These are phyloP conservation scores for Ganoderma meredithae DNA, from an alignment of 1,284 basidiomycete species.

Conservation along the genomic window DNA sequence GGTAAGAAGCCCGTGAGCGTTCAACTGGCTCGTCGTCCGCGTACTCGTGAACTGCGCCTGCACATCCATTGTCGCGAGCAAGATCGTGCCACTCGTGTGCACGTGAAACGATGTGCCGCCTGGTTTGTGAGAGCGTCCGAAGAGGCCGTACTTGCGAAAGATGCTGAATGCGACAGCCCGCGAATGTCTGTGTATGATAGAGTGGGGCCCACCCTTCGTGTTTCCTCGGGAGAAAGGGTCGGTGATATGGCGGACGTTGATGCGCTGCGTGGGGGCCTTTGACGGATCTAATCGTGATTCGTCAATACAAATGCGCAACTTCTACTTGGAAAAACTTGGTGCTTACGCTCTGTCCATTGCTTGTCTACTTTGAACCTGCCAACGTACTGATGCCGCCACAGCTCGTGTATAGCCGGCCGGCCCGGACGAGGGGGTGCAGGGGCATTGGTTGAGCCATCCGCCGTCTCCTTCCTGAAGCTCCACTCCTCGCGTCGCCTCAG, in stretches of 20 bases:
- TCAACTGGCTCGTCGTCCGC: constrained; percentile 73
- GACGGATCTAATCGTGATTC: constrained; percentile 52
- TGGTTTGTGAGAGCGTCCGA: constrained; percentile 34
- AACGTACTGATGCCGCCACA: constrained; percentile 72
- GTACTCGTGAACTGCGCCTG: constrained; percentile 82
- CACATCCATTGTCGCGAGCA: constrained; percentile 74
- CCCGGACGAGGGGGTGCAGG: constrained; percentile 26
- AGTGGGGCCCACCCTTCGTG: constrained; percentile 60
- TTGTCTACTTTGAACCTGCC: constrained; percentile 71
- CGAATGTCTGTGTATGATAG: constrained; percentile 81
- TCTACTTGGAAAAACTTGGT: constrained; percentile 12
- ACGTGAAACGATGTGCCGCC: constrained; percentile 42
- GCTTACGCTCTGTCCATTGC: constrained; percentile 56
- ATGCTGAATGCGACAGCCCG: constrained; percentile 78
- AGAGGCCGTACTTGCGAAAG: constrained; percentile 64
- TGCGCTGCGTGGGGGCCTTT: constrained; percentile 70
- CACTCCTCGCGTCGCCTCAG: constrained; percentile 57
- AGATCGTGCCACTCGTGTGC: constrained; percentile 55
- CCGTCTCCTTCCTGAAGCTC: constrained; percentile 68
- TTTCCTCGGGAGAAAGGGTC: constrained; percentile 53
- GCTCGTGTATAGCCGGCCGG: constrained; percentile 60
- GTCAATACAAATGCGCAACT: constrained; percentile 9
- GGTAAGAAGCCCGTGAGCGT: constrained; percentile 70
- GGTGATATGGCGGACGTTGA: constrained; percentile 64
- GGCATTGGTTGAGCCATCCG: constrained; percentile 44